Conservation (phyloP, 805 yeast species). For the Metschnikowia koreensis region DNA sequence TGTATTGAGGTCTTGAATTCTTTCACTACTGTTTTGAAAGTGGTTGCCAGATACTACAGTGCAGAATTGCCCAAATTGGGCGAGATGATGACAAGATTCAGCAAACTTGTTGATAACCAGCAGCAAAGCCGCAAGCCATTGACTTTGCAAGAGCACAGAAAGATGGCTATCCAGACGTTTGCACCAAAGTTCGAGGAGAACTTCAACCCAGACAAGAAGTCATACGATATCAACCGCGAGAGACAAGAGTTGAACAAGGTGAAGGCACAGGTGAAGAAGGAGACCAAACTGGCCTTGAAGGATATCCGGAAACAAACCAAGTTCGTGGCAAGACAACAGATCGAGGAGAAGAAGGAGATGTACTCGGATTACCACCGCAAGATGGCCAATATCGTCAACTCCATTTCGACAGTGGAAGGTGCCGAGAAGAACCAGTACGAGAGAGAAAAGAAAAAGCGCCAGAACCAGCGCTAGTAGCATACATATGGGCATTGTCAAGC, state of each 20-base stretch:
- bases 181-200: slow-evolving; percentile 94
- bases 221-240: slow-evolving; percentile 78
- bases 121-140: slow-evolving; percentile 51
- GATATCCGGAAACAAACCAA: slow-evolving; percentile 87
- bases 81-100: slow-evolving; percentile 42
- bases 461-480: slow-evolving; percentile 28
- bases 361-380: slow-evolving; percentile 82
- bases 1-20: slow-evolving; percentile 58
- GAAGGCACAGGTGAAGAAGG: slow-evolving; percentile 84
- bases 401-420: slow-evolving; percentile 92
- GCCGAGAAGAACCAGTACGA: slow-evolving; percentile 92
- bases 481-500: background rate
- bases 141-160: slow-evolving; percentile 76
- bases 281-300: slow-evolving; percentile 80
- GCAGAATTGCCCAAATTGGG: slow-evolving; percentile 29
- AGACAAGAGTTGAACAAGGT: slow-evolving; percentile 83
- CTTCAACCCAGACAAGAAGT: slow-evolving; percentile 92
- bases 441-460: slow-evolving; percentile 71
- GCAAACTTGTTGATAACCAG: slow-evolving; percentile 41
- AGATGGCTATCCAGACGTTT: slow-evolving; percentile 77
- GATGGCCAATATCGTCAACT: slow-evolving; percentile 82
- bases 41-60: slow-evolving; percentile 36
- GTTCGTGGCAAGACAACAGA: slow-evolving; percentile 83
- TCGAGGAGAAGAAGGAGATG: slow-evolving; percentile 70
- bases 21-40: slow-evolving; percentile 42